Percentiles rank a stretch among this genome's conserved stretches.
Evolutionary conservation across 192 early-diverging fungal species (phyloP).

Genomic region (Thamnidium elegans): DNA sequence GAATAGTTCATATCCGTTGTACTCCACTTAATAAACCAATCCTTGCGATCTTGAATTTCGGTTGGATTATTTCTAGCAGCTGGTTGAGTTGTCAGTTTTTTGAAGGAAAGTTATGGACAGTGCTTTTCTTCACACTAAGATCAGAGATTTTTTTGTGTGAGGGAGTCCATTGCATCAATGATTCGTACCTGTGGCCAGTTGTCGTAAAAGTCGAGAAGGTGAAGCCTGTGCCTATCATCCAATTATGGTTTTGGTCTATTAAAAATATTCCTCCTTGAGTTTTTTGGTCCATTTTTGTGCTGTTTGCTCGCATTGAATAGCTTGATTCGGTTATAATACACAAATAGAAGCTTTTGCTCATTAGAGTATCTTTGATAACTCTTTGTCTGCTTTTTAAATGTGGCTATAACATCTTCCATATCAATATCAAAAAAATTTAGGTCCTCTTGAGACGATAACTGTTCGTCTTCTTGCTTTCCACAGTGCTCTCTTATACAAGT

Average conservation of each 20-base stretch:
- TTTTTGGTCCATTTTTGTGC: conserved; percentile 14
- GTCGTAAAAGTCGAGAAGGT: conserved; percentile 14
- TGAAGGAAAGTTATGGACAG: conserved; percentile 12
- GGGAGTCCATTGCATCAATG: conserved; percentile 3
- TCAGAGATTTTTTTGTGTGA: conserved; percentile 5
- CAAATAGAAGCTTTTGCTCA: conserved; percentile 11
- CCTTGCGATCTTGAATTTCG: conserved; percentile 5
- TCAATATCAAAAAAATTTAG: conserved; percentile 1
- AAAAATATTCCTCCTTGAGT: conserved; percentile 9
- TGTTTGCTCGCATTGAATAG: conserved; percentile 1
- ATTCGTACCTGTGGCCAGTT: conserved; percentile 5
- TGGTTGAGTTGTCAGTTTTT: conserved; percentile 1
- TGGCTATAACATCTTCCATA: conserved; percentile 7
- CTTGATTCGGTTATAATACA: conserved; percentile 10
- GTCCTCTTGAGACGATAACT: conserved; percentile 1
- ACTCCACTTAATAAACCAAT: conserved; percentile 5
- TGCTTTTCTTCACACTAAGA: conserved; percentile 5
- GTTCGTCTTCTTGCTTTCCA: conserved; percentile 8
- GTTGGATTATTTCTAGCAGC: conserved; percentile 11
- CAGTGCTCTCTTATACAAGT: neutral
- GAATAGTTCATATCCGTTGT: conserved; percentile 12
- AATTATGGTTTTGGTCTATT: conserved; percentile 13
- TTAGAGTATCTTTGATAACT: conserved; percentile 8
- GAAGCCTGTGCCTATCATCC: conserved; percentile 14
- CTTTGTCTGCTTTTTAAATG: conserved; percentile 9